Evolutionary conservation across 768 basidiomycete species (phyloP), one percentile per base, ranked within the genome.

Genomic region (Naganishia friedmannii): DNA sequence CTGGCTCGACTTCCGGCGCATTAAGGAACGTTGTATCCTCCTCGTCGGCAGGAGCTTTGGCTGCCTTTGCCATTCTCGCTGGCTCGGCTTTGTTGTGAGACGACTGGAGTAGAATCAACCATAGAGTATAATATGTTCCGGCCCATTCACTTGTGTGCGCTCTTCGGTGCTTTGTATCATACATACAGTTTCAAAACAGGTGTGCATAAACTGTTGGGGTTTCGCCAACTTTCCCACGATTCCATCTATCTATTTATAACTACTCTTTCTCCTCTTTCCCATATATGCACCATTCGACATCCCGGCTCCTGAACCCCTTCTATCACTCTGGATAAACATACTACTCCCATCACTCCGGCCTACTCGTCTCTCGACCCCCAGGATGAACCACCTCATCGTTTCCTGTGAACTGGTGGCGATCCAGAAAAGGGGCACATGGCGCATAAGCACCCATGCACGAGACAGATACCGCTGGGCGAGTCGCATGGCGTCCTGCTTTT

Each of bases 191-290:
- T 21, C 19, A 51, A 51, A 37, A 26, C 19, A 51, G 48, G 19
- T 12, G 48, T 13, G 1, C 19, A 51, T 23, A n/a, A 26, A 51
- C 19, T 51, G n/a, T 51, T 21, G 19, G 19, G n/a, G 4, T 51
- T 51, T 51, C 23, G n/a, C 17, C 48, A 12, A 21, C 12, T 51
- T 26, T 3, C n/a, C 7, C 3, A 51, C n/a, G n/a, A 12, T 7
- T 13, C 3, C 42, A 53, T 53, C 28, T 53, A 34, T 26, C 34
- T 58, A 58, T 23, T 34, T 39, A 46, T 63, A 63, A 63, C 60
- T 63, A 19, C 60, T 63, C n/a, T 63, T 63, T 42, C 60, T n/a
- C 60, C 26, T 63, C 60, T 42, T 63, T 23, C 60, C 60, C 23
- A n/a, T 39, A 31, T 23, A 58, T 8, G 31, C 9, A 10, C 15